phyloP scores from a whole-genome alignment of 352 stramenopile genomes.

The Phytophthora capsici region DNA sequence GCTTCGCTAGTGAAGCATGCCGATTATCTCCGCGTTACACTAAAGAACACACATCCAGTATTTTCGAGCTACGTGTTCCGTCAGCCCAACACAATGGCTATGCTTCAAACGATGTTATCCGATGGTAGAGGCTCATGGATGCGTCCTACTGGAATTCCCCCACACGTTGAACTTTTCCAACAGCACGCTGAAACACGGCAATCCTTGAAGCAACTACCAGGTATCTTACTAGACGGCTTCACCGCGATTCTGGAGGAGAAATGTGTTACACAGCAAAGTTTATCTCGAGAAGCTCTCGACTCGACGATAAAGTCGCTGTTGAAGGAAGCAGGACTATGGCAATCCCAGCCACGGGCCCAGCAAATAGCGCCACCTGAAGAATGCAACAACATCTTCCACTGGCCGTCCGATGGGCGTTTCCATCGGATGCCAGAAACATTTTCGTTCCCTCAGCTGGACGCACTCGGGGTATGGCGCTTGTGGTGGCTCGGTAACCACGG shows the following conservation, averaged over 20 bases:
- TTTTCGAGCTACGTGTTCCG: background rate
- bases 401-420: background rate
- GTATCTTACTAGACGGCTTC: conserved; percentile 4
- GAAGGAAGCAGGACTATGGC: conserved; percentile 8
- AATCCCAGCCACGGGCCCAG: background rate
- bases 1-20: conserved; percentile 12
- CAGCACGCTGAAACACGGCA: background rate
- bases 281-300: background rate
- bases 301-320: background rate
- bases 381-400: background rate
- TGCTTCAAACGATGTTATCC: background rate
- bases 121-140: background rate
- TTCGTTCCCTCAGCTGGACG: conserved; percentile 8
- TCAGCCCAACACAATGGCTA: background rate
- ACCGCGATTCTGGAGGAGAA: conserved; percentile 1
- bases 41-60: background rate
- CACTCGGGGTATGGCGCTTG: conserved; percentile 9
- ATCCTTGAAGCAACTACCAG: background rate
- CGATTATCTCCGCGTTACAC: background rate
- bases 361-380: background rate
- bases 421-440: conserved; percentile 11
- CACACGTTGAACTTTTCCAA: conserved; percentile 2
- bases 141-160: conserved; percentile 1
- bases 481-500: conserved; percentile 10
- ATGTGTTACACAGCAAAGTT: background rate